Evolutionary conservation across 2,329 filamentous ascomycete genomes (phyloP), one percentile per base, ranked within the genome.

Genomic region (Pseudonectria buxi): DNA sequence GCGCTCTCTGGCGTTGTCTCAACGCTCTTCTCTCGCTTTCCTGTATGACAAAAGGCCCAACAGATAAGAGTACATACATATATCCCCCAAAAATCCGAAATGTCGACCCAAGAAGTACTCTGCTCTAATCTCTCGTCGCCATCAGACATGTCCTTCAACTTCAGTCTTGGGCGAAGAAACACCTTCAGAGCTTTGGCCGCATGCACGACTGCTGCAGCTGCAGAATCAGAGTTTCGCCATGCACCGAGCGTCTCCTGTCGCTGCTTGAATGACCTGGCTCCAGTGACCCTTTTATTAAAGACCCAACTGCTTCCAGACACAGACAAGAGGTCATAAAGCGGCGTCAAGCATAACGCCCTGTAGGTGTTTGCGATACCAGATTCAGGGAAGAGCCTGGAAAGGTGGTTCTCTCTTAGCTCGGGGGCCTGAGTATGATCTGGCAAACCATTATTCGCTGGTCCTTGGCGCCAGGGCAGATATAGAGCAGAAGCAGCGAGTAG

Each of bases 231-330:
- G 12, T 62, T 56, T 10, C 58, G 53, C 72, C 72, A 76, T 24
- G 51, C 47, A 18, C 61, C 58, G 4, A 79, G 60, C 13, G 63
- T 63, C 35, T 55, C 58, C 50, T 71, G 64, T 41, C 73, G 67
- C 42, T 68, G 63, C 29, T 57, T 47, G 44, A 72, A 78, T 10
- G 59, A 51, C 16, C 61, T 58, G 3, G 57, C 53, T 4, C 63
- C 56, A 3, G 65, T 53, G 5, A 78, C 57, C 47, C 78, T 78
- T 36, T 68, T 64, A 33, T 68, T 67, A 47, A 78, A 76, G 14
- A 74, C 60, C 73, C 73, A 78, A 34, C 67, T 74, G 41, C 78
- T 69, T 31, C 75, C 74, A 18, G 71, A 71, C 7, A 78, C 71
- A 10, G 73, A 72, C 13, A 80, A 63, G 1, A 79, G 64, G 43